These are phyloP conservation scores for Colletotrichum sp. DNA, from an alignment of 2,329 filamentous ascomycete species.

Conservation along the genomic window DNA sequence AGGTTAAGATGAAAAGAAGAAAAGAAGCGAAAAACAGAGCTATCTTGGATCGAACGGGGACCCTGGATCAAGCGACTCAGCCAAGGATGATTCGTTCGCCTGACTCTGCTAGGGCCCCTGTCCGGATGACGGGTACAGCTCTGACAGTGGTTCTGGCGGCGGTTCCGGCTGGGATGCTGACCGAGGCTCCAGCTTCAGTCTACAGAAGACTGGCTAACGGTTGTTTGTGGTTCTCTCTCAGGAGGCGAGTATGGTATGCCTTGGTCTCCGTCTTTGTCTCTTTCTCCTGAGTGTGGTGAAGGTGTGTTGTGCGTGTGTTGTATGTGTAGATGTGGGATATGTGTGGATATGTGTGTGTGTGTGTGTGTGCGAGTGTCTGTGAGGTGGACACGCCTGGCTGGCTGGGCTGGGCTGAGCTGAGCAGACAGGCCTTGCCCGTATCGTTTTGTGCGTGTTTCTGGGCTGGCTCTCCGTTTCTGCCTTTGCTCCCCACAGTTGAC, in stretches of 20 bases:
- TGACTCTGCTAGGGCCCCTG: constrained; percentile 13
- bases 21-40: not conserved
- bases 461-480: not conserved
- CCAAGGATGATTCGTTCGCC: not conserved
- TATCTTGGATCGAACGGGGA: not conserved
- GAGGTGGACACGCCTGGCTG: not conserved
- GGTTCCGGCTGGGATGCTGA: not conserved
- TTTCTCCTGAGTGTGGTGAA: not conserved
- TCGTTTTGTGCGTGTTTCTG: not conserved
- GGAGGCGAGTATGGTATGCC: not conserved
- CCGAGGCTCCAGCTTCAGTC: not conserved
- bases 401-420: constrained; percentile 1
- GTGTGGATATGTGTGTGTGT: not conserved
- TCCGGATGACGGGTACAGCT: constrained; percentile 9
- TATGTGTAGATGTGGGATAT: not conserved
- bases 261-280: not conserved
- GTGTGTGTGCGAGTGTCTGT: not conserved
- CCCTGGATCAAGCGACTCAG: constrained; percentile 1
- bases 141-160: not conserved
- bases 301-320: not conserved
- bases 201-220: not conserved
- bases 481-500: constrained; percentile 13
- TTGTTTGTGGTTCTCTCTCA: not conserved
- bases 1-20: not conserved
- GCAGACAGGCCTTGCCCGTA: not conserved